These are phyloP conservation scores for Gentiana macrophylla DNA, from an alignment of 257 asterid species.

Conservation along the genomic window DNA sequence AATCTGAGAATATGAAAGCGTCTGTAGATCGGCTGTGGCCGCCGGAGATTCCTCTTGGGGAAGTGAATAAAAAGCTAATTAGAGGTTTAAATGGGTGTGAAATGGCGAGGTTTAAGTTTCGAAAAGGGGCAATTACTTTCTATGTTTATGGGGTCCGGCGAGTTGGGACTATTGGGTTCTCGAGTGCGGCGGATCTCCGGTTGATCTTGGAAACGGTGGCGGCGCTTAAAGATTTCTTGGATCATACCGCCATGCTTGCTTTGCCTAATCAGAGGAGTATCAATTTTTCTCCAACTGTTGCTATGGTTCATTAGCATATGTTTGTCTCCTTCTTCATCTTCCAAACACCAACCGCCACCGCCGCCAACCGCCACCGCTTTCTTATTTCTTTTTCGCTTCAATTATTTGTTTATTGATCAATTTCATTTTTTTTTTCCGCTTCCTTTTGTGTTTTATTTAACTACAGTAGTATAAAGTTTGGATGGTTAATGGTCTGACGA, in stretches of 20 bases:
- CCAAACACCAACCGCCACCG: not conserved
- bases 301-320: slow-evolving; percentile 52
- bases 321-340: not conserved
- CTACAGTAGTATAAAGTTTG: not conserved
- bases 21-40: slow-evolving; percentile 65
- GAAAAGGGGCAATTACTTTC: slow-evolving; percentile 85
- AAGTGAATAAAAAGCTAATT: slow-evolving; percentile 72
- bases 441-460: not conserved
- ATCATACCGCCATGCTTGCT: slow-evolving; percentile 98
- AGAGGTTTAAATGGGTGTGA: slow-evolving; percentile 60
- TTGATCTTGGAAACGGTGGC: slow-evolving; percentile 57
- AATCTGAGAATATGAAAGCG: slow-evolving; percentile 54
- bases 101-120: slow-evolving; percentile 81
- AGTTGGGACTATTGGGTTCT: slow-evolving; percentile 47
- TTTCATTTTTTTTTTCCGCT: not conserved
- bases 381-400: not conserved
- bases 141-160: slow-evolving; percentile 83
- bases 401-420: too few species aligned
- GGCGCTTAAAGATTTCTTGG: slow-evolving; percentile 83
- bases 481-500: too few species aligned
- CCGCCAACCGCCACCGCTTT: too few species aligned
- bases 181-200: slow-evolving; percentile 66
- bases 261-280: slow-evolving; percentile 84
- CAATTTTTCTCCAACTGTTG: slow-evolving; percentile 33
- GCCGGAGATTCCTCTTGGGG: slow-evolving; percentile 84